Evolutionary conservation across 345 rosid genomes (phyloP).

Genomic region (Diplotaxis tenuifolia): DNA sequence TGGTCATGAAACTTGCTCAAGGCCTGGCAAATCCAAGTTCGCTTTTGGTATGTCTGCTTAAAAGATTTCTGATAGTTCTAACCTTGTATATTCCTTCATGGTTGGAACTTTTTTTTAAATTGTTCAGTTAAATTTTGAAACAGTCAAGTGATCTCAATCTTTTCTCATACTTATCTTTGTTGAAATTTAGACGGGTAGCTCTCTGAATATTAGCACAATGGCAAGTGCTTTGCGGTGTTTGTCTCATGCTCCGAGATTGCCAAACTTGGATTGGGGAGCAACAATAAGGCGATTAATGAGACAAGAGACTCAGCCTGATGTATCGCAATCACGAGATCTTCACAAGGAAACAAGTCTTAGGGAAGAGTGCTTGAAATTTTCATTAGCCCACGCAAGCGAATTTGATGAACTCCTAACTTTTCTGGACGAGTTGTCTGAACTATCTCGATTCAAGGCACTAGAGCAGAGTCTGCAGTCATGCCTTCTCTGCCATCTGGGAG

Average conservation of each 20-base stretch:
- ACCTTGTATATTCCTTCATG: slow-evolving; percentile 3
- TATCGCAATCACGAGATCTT: slow-evolving; percentile 39
- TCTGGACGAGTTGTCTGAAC: slow-evolving; percentile 75
- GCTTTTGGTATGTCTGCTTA: slow-evolving; percentile 44
- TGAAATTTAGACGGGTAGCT: slow-evolving; percentile 45
- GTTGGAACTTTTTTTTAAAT: neutral
- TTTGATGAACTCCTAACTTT: slow-evolving; percentile 60
- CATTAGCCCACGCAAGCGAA: slow-evolving; percentile 67
- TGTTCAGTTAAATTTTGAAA: neutral
- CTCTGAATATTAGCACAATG: slow-evolving; percentile 38
- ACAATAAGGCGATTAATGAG: slow-evolving; percentile 80
- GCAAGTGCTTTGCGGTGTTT: slow-evolving; percentile 68
- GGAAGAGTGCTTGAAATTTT: slow-evolving; percentile 66
- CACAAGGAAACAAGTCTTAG: slow-evolving; percentile 48
- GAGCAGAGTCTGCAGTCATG: slow-evolving; percentile 64
- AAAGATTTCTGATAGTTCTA: slow-evolving; percentile 18
- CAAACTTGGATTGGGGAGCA: slow-evolving; percentile 79
- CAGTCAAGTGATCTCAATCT: neutral
- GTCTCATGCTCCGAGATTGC: slow-evolving; percentile 76
- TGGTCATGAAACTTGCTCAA: slow-evolving; percentile 63
- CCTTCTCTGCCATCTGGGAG: slow-evolving; percentile 59
- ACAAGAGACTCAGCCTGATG: slow-evolving; percentile 53
- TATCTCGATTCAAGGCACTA: slow-evolving; percentile 71
- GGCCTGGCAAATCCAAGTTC: slow-evolving; percentile 56
- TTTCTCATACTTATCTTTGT: slow-evolving; percentile 18